Evolutionary conservation across 2,329 filamentous ascomycete species (phyloP).

Genomic region (Beauveria sp.): DNA sequence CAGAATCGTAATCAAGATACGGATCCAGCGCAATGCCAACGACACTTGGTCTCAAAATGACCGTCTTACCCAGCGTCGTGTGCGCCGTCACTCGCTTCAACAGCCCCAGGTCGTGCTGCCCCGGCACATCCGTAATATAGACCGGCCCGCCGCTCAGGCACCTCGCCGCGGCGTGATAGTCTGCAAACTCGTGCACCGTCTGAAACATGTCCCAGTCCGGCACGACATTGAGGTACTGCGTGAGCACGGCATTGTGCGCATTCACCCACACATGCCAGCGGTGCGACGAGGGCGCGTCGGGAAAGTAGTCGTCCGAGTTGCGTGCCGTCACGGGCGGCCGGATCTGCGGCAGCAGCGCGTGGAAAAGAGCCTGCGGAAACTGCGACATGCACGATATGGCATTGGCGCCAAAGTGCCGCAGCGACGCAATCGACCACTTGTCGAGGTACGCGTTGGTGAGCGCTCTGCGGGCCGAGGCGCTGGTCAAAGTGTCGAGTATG

Average conservation of each 20-base stretch:
- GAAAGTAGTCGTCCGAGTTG: slow-evolving; percentile 91
- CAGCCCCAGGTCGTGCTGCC: slow-evolving; percentile 66
- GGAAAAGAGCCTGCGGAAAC: slow-evolving; percentile 77
- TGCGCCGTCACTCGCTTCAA: slow-evolving; percentile 75
- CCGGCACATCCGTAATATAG: slow-evolving; percentile 87
- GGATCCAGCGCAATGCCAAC: slow-evolving; percentile 65
- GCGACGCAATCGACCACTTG: slow-evolving; percentile 71
- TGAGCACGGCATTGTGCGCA: slow-evolving; percentile 79
- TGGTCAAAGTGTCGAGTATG: slow-evolving; percentile 68
- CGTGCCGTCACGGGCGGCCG: slow-evolving; percentile 67
- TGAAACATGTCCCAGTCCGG: slow-evolving; percentile 77
- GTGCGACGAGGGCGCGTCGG: slow-evolving; percentile 70
- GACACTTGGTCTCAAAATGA: slow-evolving; percentile 72
- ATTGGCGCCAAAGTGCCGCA: slow-evolving; percentile 69
- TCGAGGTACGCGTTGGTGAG: slow-evolving; percentile 75
- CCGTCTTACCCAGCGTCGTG: slow-evolving; percentile 63
- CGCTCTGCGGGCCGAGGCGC: slow-evolving; percentile 60
- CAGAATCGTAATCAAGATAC: slow-evolving; percentile 70
- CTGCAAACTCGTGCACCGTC: slow-evolving; percentile 58
- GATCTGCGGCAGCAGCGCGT: slow-evolving; percentile 71
- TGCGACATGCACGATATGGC: slow-evolving; percentile 95
- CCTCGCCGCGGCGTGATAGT: slow-evolving; percentile 82
- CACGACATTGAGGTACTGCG: slow-evolving; percentile 75
- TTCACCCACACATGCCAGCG: slow-evolving; percentile 96
- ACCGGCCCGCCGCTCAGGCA: slow-evolving; percentile 88